phyloP scores from a whole-genome alignment of 2,329 filamentous ascomycete genomes.

The Cytospora leucostoma region DNA sequence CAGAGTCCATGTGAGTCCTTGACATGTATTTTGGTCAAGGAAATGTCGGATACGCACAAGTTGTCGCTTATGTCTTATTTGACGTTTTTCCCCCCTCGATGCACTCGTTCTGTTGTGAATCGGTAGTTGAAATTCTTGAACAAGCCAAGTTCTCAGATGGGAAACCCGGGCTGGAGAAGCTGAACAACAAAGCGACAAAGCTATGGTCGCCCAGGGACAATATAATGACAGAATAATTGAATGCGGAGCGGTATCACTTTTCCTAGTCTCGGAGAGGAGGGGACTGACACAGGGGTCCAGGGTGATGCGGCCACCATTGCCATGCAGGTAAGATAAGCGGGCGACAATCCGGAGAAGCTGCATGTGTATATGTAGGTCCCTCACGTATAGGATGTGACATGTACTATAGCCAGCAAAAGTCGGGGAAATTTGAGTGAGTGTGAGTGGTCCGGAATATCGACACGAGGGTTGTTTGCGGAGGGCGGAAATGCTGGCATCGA shows the following conservation, averaged over 20 bases:
- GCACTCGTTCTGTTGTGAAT: not conserved
- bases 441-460: constrained; percentile 13
- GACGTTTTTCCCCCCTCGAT: not conserved
- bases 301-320: constrained; percentile 7
- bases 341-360: constrained; percentile 18
- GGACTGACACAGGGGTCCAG: constrained; percentile 7
- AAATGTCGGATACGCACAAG: not conserved
- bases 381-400: constrained; percentile 6
- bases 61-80: not conserved
- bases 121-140: not conserved
- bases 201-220: not conserved
- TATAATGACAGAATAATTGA: not conserved
- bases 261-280: not conserved
- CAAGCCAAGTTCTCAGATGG: not conserved
- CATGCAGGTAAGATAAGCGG: constrained; percentile 14
- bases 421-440: constrained; percentile 6
- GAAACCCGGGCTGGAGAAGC: not conserved
- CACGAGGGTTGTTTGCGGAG: not conserved
- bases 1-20: not conserved
- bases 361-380: constrained; percentile 17
- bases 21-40: not conserved
- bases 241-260: not conserved
- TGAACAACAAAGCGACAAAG: not conserved
- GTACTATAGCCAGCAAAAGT: constrained; percentile 3
- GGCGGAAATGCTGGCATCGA: not conserved